Evolutionary conservation across 148 eudicot genomes (phyloP).

Genomic region (Amaranthus palmeri): DNA sequence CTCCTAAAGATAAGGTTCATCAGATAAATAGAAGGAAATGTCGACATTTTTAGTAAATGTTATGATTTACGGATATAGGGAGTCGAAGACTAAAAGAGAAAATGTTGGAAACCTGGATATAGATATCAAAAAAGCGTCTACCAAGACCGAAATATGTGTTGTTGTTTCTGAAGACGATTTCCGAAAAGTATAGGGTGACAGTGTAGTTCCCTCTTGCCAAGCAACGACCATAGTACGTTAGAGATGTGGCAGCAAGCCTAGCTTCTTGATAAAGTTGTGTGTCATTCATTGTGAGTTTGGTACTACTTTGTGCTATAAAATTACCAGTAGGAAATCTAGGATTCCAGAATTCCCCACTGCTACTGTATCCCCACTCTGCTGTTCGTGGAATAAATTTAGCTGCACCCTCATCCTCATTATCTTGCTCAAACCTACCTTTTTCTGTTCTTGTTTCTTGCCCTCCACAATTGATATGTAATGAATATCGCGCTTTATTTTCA

Average conservation of each 20-base stretch:
- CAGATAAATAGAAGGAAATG: too few species aligned
- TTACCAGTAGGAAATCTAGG: not conserved
- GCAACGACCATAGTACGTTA: slow-evolving; percentile 62
- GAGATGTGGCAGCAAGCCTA: slow-evolving; percentile 49
- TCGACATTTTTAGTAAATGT: too few species aligned
- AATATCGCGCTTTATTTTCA: slow-evolving; percentile 34
- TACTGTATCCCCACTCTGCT: slow-evolving; percentile 49
- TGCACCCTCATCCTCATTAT: slow-evolving; percentile 27
- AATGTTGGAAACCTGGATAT: slow-evolving; percentile 43
- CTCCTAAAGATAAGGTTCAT: slow-evolving; percentile 48
- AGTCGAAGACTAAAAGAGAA: too few species aligned
- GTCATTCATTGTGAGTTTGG: slow-evolving; percentile 26
- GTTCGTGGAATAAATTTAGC: slow-evolving; percentile 26
- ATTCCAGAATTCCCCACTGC: slow-evolving; percentile 43
- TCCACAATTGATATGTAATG: slow-evolving; percentile 58
- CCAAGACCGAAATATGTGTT: slow-evolving; percentile 49
- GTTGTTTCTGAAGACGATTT: slow-evolving; percentile 37
- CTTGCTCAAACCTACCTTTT: slow-evolving; percentile 34
- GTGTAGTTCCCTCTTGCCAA: slow-evolving; percentile 53
- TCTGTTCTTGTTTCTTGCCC: slow-evolving; percentile 30
- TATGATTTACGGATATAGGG: too few species aligned
- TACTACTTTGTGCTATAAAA: slow-evolving; percentile 23
- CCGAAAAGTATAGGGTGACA: slow-evolving; percentile 55
- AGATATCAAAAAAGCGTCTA: slow-evolving; percentile 52
- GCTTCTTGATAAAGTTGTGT: slow-evolving; percentile 38